These are phyloP conservation scores for Lophium mytilinum DNA, from an alignment of 495 filamentous ascomycete genomes.

Conservation along the genomic window DNA sequence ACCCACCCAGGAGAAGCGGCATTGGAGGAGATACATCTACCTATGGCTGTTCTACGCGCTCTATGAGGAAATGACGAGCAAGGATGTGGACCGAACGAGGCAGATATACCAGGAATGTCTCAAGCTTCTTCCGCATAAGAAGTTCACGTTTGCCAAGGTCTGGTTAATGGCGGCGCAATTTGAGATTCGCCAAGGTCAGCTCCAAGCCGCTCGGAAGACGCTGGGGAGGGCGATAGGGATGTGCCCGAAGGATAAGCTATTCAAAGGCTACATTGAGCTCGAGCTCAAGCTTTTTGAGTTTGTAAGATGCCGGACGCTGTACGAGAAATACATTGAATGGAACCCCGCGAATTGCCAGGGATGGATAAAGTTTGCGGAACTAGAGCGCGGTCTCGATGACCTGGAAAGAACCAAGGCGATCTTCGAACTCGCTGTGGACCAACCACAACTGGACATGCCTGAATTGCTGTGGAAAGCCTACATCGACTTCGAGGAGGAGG, in stretches of 20 bases:
- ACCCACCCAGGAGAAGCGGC: conserved; percentile 90
- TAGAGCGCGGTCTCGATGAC: conserved; percentile 86
- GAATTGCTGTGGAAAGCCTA: conserved; percentile 95
- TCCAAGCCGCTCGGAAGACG: conserved; percentile 73
- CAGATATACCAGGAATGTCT: conserved; percentile 88
- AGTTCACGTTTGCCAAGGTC: conserved; percentile 94
- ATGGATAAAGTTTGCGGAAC: conserved; percentile 91
- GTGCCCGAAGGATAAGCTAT: conserved; percentile 93
- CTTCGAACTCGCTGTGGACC: conserved; percentile 81
- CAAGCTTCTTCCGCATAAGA: conserved; percentile 84
- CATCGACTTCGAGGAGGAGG: conserved; percentile 95
- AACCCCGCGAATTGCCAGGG: conserved; percentile 81
- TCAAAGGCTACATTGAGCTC: conserved; percentile 84
- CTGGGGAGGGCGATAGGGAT: conserved; percentile 84
- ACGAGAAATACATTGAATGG: conserved; percentile 88
- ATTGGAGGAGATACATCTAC: conserved; percentile 96
- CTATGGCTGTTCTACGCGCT: conserved; percentile 96
- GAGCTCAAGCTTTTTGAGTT: conserved; percentile 93
- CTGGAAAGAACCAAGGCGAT: conserved; percentile 80
- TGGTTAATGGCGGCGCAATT: conserved; percentile 93
- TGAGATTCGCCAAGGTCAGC: conserved; percentile 77
- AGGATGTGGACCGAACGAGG: conserved; percentile 70
- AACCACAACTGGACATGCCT: conserved; percentile 89
- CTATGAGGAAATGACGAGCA: conserved; percentile 81
- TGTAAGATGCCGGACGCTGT: conserved; percentile 76